Percentiles rank a stretch among this genome's conserved stretches.
Conservation (phyloP, 306 rosid genomes). For the Prunus salicina region DNA sequence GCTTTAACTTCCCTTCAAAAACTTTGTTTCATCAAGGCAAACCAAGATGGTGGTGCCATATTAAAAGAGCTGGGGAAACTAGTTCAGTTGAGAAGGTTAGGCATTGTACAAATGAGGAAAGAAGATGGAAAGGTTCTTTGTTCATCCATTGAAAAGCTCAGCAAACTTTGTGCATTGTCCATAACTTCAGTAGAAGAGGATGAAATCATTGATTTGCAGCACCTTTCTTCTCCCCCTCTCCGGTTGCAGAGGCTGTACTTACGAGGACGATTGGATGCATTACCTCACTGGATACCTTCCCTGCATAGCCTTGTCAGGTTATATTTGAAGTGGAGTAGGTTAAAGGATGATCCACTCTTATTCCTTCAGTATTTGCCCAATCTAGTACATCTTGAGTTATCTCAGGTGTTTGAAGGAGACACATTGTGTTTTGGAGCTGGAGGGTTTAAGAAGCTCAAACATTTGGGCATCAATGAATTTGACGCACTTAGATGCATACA, state of each 20-base stretch:
- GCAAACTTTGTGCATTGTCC: slow-evolving; percentile 8
- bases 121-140: slow-evolving; percentile 25
- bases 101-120: slow-evolving; percentile 4
- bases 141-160: slow-evolving; percentile 13
- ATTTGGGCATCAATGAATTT: not conserved
- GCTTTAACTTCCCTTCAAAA: slow-evolving; percentile 15
- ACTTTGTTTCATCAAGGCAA: slow-evolving; percentile 22
- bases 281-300: slow-evolving; percentile 26
- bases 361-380: slow-evolving; percentile 18
- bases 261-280: slow-evolving; percentile 18
- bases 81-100: slow-evolving; percentile 22
- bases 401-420: not conserved
- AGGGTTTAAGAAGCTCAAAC: slow-evolving; percentile 7
- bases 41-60: not conserved
- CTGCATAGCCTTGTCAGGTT: slow-evolving; percentile 15
- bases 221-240: slow-evolving; percentile 20
- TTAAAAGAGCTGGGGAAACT: slow-evolving; percentile 21
- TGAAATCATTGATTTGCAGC: slow-evolving; percentile 16
- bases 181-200: slow-evolving; percentile 9
- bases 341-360: slow-evolving; percentile 23
- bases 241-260: slow-evolving; percentile 17
- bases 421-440: not conserved
- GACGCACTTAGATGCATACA: not conserved
- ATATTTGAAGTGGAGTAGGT: slow-evolving; percentile 9
- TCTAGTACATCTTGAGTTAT: slow-evolving; percentile 6